Conservation (phyloP, 805 yeast genomes). For the Ogataea paraovalis region DNA sequence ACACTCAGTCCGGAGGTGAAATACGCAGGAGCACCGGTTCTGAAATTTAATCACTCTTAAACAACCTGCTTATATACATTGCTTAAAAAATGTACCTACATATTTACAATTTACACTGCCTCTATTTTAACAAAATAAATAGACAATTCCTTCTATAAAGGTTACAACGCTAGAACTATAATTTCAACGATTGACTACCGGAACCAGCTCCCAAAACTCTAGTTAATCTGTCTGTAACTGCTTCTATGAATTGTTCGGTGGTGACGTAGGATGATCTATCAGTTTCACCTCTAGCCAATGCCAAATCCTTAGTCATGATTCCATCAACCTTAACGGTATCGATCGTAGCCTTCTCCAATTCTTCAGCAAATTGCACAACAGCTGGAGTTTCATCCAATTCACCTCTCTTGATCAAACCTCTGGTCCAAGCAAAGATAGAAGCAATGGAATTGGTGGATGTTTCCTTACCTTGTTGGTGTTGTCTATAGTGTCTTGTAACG, state of each 20-base stretch:
- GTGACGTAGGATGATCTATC: conserved; percentile 89
- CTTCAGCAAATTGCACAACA: conserved; percentile 73
- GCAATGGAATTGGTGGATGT: conserved; percentile 97
- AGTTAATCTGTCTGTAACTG: conserved; percentile 65
- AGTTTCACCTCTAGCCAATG: conserved; percentile 46
- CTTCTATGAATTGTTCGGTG: conserved; percentile 86
- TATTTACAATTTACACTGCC: no score
- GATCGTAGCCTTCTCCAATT: conserved; percentile 76
- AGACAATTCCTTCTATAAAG: background rate
- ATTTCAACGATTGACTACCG: no score
- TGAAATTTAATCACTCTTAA: no score
- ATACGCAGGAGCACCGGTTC: no score
- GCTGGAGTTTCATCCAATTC: conserved; percentile 82
- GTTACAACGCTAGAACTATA: background rate
- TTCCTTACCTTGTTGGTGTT: conserved; percentile 94
- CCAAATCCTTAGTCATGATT: conserved; percentile 95
- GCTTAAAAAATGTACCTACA: no score
- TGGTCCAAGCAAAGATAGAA: conserved; percentile 94
- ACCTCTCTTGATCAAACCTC: conserved; percentile 92
- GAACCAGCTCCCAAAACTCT: conserved; percentile 3
- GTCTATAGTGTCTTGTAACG: conserved; percentile 95
- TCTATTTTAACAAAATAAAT: no score
- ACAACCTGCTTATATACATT: no score
- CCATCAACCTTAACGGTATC: conserved; percentile 82
- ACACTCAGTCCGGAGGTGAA: no score